Conservation (phyloP, 1,284 basidiomycete genomes). For the Ceratobasidium sp. region DNA sequence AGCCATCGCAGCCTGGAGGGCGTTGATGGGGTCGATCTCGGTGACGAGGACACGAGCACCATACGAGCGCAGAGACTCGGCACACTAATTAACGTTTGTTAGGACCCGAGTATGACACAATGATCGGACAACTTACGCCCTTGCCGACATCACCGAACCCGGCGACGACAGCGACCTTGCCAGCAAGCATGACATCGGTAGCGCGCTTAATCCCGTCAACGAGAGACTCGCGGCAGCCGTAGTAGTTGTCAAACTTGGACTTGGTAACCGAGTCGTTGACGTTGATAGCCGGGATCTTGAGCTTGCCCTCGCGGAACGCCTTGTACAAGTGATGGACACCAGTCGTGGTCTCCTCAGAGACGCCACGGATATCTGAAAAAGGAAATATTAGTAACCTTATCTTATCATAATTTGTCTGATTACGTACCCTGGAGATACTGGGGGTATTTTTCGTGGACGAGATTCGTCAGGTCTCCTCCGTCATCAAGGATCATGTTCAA, state of each 20-base stretch:
- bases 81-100: conserved; percentile 72
- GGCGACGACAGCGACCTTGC: conserved; percentile 98
- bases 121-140: conserved; percentile 75
- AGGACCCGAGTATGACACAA: conserved; percentile 2
- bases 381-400: conserved; percentile 18
- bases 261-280: conserved; percentile 99
- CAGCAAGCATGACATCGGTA: conserved; percentile 99
- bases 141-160: conserved; percentile 99
- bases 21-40: conserved; percentile 99
- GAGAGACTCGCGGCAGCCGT: conserved; percentile 99
- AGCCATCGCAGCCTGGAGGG: conserved; percentile 99
- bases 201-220: conserved; percentile 99
- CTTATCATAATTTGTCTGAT: conserved; percentile 21
- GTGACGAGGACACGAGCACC: conserved; percentile 96
- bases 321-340: conserved; percentile 99
- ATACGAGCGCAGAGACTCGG: conserved; percentile 96
- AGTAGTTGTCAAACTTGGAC: conserved; percentile 76
- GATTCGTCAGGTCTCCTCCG: conserved; percentile 94
- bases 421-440: conserved; percentile 80
- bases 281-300: conserved; percentile 99
- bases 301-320: conserved; percentile 92
- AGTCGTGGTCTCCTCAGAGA: conserved; percentile 99
- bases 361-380: conserved; percentile 80
- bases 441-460: conserved; percentile 97
- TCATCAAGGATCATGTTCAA: conserved; percentile 99